Conservation (phyloP, 306 rosid species). For the Alnus glutinosa region DNA sequence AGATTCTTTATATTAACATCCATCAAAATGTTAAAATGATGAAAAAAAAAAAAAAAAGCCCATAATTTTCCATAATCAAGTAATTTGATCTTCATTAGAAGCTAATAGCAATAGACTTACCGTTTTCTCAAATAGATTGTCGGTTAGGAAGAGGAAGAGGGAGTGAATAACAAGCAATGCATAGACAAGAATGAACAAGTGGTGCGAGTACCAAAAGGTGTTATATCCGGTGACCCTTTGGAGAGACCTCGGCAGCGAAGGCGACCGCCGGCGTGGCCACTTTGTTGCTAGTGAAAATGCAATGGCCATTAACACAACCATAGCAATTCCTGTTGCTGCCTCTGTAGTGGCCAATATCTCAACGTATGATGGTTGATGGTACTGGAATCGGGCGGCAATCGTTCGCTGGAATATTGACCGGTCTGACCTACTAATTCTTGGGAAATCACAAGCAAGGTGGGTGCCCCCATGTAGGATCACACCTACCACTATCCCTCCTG, state of each 20-base stretch:
- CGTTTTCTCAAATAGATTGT: conserved; percentile 64
- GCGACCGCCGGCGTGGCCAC: conserved; percentile 77
- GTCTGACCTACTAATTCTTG: conserved; percentile 68
- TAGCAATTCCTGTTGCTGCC: conserved; percentile 63
- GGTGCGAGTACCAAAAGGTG: conserved; percentile 93
- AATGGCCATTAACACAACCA: conserved; percentile 69
- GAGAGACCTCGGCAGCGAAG: conserved; percentile 57
- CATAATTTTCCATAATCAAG: too few relatives aligned
- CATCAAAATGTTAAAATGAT: not conserved
- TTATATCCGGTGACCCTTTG: conserved; percentile 72
- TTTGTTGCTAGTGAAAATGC: conserved; percentile 77
- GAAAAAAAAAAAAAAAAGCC: too few relatives aligned
- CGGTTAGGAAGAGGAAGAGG: conserved; percentile 77
- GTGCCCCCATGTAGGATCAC: conserved; percentile 85
- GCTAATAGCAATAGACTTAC: conserved; percentile 34
- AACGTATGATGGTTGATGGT: conserved; percentile 68
- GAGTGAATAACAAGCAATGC: conserved; percentile 83
- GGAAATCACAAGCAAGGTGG: conserved; percentile 91
- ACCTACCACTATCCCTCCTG: conserved; percentile 79
- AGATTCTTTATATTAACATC: not conserved
- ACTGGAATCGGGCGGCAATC: conserved; percentile 57
- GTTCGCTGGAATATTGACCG: conserved; percentile 57
- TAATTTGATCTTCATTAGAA: not conserved
- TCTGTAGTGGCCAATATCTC: conserved; percentile 69
- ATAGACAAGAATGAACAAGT: conserved; percentile 79